phyloP scores from a whole-genome alignment of 768 basidiomycete species.

The Trametes punicea region DNA sequence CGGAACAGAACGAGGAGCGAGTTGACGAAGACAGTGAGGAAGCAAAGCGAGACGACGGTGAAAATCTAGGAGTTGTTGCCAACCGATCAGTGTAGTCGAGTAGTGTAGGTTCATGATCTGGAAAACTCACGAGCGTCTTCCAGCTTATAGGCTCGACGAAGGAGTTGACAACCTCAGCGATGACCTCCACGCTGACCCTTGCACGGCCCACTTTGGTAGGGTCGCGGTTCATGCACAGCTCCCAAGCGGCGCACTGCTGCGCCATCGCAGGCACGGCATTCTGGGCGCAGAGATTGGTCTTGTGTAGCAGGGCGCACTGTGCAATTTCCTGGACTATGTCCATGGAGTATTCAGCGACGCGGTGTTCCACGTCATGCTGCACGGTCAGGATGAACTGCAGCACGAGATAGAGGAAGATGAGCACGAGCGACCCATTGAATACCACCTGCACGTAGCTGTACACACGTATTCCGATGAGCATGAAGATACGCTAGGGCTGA shows the following conservation, averaged over 20 bases:
- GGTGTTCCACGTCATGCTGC: constrained; percentile 83
- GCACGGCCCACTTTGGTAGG: constrained; percentile 86
- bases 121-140: constrained; percentile 80
- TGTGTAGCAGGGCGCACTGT: constrained; percentile 76
- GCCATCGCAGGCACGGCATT: constrained; percentile 86
- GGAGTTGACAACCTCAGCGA: constrained; percentile 93
- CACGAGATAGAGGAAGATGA: constrained; percentile 81
- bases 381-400: constrained; percentile 88
- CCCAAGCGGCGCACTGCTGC: constrained; percentile 84
- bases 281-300: constrained; percentile 74
- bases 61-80: constrained; percentile 62
- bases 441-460: constrained; percentile 81
- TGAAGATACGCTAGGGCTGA: neutral
- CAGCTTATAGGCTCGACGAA: constrained; percentile 98
- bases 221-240: constrained; percentile 93
- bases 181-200: constrained; percentile 87
- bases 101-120: too few relatives aligned
- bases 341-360: constrained; percentile 84
- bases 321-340: constrained; percentile 93
- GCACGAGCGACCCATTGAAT: constrained; percentile 83
- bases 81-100: too few relatives aligned
- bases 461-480: constrained; percentile 34
- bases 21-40: constrained; percentile 79
- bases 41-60: constrained; percentile 70
- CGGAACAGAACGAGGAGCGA: constrained; percentile 76